These are phyloP conservation scores for Quercus mongolica DNA, from an alignment of 306 rosid genomes.

Conservation along the genomic window DNA sequence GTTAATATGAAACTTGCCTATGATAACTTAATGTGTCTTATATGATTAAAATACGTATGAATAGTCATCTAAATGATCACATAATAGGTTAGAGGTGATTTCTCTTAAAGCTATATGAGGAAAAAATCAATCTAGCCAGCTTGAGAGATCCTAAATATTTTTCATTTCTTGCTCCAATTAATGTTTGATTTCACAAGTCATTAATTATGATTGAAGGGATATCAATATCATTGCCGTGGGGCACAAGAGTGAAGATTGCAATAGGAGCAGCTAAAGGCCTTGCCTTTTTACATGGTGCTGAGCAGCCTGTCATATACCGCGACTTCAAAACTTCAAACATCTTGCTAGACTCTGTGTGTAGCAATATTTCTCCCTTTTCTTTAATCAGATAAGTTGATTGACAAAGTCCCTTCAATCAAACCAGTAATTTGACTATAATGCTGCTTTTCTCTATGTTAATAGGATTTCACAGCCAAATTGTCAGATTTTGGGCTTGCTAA, in stretches of 20 bases:
- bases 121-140: too few relatives aligned
- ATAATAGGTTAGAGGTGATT: too few relatives aligned
- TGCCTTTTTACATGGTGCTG: slow-evolving; percentile 89
- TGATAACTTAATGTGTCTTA: too few relatives aligned
- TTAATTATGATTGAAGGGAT: slow-evolving; percentile 44
- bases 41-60: too few relatives aligned
- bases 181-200: too few relatives aligned
- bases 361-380: not conserved
- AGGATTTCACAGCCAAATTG: slow-evolving; percentile 90
- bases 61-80: too few relatives aligned
- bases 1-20: too few relatives aligned
- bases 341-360: slow-evolving; percentile 76
- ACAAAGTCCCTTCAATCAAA: not conserved
- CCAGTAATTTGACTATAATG: not conserved
- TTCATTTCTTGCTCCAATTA: too few relatives aligned
- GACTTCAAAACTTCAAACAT: slow-evolving; percentile 96
- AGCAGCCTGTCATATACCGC: slow-evolving; percentile 88
- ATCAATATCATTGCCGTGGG: slow-evolving; percentile 81
- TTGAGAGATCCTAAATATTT: too few relatives aligned
- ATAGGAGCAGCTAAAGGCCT: slow-evolving; percentile 91
- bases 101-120: too few relatives aligned
- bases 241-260: slow-evolving; percentile 77
- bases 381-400: not conserved
- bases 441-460: slow-evolving; percentile 1
- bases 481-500: slow-evolving; percentile 97